Conservation (phyloP, 352 stramenopile genomes). For the Phytophthora capsici region DNA sequence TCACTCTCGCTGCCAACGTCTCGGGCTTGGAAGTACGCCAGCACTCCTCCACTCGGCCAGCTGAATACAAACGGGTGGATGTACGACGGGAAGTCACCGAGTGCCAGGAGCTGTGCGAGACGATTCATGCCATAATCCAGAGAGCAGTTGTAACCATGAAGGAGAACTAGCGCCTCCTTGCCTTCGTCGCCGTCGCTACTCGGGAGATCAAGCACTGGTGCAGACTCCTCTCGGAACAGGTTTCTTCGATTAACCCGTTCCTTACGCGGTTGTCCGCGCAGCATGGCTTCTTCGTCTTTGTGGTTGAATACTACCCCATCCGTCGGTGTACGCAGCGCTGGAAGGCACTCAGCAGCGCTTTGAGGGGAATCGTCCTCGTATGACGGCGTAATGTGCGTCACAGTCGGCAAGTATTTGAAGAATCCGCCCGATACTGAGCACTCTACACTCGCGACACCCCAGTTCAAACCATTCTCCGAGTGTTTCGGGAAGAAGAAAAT, state of each 20-base stretch:
- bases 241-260: slow-evolving; percentile 32
- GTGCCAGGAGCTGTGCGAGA: slow-evolving; percentile 62
- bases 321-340: slow-evolving; percentile 48
- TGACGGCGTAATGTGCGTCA: slow-evolving; percentile 58
- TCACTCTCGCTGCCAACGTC: slow-evolving; percentile 51
- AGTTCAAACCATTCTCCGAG: slow-evolving; percentile 51
- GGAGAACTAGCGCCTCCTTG: slow-evolving; percentile 68
- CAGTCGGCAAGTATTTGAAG: slow-evolving; percentile 69
- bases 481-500: slow-evolving; percentile 64
- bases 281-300: slow-evolving; percentile 28
- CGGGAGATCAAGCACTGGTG: slow-evolving; percentile 35
- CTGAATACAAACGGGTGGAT: slow-evolving; percentile 83
- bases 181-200: slow-evolving; percentile 20
- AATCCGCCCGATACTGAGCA: slow-evolving; percentile 79
- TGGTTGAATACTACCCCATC: slow-evolving; percentile 64
- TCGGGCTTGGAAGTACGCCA: slow-evolving; percentile 71
- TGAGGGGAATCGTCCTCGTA: slow-evolving; percentile 41
- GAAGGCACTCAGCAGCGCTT: slow-evolving; percentile 47
- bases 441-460: slow-evolving; percentile 83
- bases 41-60: slow-evolving; percentile 65
- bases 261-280: slow-evolving; percentile 4
- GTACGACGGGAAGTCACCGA: slow-evolving; percentile 67
- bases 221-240: slow-evolving; percentile 41
- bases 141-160: slow-evolving; percentile 79
- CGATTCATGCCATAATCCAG: slow-evolving; percentile 71